A percentile compares a stretch with the other conserved stretches of the same genome.
These are phyloP conservation scores for Penicillium sp. DNA, from an alignment of 2,329 filamentous ascomycete genomes.

Conservation along the genomic window DNA sequence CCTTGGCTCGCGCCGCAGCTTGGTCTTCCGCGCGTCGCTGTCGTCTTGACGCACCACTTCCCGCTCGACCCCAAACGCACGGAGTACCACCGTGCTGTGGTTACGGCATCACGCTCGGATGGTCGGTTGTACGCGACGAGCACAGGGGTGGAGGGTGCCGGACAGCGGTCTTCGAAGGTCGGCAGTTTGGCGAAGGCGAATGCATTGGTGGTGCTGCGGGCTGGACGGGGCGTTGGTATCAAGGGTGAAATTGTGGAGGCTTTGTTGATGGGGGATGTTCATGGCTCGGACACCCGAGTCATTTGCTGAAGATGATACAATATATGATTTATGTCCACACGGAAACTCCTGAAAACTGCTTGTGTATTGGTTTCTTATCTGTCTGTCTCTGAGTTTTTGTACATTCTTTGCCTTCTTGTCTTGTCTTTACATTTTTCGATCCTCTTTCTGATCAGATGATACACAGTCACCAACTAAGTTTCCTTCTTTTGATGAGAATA, in stretches of 20 bases:
- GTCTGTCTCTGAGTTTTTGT: background rate
- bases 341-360: slow-evolving; percentile 10
- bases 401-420: background rate
- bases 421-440: background rate
- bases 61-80: slow-evolving; percentile 69
- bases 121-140: slow-evolving; percentile 71
- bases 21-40: slow-evolving; percentile 70
- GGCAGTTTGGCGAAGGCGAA: slow-evolving; percentile 88
- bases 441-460: background rate
- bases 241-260: slow-evolving; percentile 73
- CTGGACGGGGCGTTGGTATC: slow-evolving; percentile 53
- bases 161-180: slow-evolving; percentile 82
- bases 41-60: slow-evolving; percentile 70
- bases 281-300: slow-evolving; percentile 21
- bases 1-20: slow-evolving; percentile 52
- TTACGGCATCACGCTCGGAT: slow-evolving; percentile 60
- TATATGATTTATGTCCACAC: background rate
- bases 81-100: slow-evolving; percentile 86
- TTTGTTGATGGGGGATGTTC: slow-evolving; percentile 66
- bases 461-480: background rate
- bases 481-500: background rate
- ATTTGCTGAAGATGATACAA: slow-evolving; percentile 15
- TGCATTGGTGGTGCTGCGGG: slow-evolving; percentile 65
- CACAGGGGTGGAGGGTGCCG: slow-evolving; percentile 63
- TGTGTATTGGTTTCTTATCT: background rate